phyloP scores from a whole-genome alignment of 2,329 filamentous ascomycete genomes.

The Apiospora rasikravindrae region DNA sequence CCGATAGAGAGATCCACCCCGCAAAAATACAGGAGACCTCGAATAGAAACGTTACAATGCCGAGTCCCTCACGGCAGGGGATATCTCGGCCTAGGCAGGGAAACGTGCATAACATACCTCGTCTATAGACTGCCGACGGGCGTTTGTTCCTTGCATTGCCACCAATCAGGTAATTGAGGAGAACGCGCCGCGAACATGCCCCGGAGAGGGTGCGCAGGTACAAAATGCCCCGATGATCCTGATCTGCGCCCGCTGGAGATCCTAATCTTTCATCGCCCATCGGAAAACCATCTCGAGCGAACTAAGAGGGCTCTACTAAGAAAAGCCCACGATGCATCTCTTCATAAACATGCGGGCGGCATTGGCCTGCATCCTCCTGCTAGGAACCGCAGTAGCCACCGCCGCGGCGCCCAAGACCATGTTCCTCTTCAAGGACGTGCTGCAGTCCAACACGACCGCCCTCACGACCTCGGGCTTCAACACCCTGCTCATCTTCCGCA shows the following conservation, averaged over 20 bases:
- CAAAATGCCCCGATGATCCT: background rate
- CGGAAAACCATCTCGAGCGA: background rate
- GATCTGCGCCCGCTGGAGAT: background rate
- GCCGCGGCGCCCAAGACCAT: slow-evolving; percentile 36
- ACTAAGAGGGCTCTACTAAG: too few relatives aligned
- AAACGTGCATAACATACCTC: background rate
- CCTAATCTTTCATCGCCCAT: background rate
- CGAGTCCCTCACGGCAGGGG: background rate
- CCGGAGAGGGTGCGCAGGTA: background rate
- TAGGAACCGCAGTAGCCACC: background rate
- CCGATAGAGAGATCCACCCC: background rate
- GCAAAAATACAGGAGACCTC: background rate
- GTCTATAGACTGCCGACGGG: background rate
- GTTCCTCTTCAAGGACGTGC: slow-evolving; percentile 50
- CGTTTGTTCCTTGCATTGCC: background rate
- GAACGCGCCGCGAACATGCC: background rate
- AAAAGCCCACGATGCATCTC: background rate
- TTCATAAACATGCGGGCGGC: background rate
- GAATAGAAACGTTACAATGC: slow-evolving; percentile 2
- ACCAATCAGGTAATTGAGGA: background rate
- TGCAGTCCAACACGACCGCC: slow-evolving; percentile 49
- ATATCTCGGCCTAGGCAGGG: background rate
- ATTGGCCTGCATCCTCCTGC: background rate
- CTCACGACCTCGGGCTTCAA: slow-evolving; percentile 50
- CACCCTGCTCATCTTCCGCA: slow-evolving; percentile 48